Evolutionary conservation across 176 grass and related monocot species (phyloP).

Genomic region (Triticum turgidum): DNA sequence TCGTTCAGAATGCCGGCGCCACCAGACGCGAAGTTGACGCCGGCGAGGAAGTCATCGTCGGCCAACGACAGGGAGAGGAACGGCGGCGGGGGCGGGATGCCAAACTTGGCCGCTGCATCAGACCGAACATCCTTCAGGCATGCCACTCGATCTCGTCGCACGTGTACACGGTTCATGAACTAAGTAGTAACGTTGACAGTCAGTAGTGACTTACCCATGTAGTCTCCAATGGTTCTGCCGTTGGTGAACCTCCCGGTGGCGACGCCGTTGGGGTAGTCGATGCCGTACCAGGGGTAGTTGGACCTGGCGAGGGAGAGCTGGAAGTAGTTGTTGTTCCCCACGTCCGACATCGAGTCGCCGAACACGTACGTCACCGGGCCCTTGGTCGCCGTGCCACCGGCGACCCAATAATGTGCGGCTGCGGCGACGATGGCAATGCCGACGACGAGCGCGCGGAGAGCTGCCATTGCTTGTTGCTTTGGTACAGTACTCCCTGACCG

Average conservation of each 20-base stretch:
- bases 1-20: slow-evolving; percentile 95
- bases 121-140: too few relatives aligned
- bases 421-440: slow-evolving; percentile 15
- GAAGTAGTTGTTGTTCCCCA: slow-evolving; percentile 93
- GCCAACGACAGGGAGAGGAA: slow-evolving; percentile 68
- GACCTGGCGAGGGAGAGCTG: slow-evolving; percentile 73
- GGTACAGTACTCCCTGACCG: not conserved
- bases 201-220: slow-evolving; percentile 49
- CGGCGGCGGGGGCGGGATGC: slow-evolving; percentile 59
- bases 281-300: slow-evolving; percentile 94
- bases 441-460: slow-evolving; percentile 22
- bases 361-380: slow-evolving; percentile 71
- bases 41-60: slow-evolving; percentile 53
- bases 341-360: slow-evolving; percentile 94
- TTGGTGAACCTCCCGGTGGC: slow-evolving; percentile 93
- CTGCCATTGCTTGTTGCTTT: slow-evolving; percentile 43
- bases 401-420: not conserved
- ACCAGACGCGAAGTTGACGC: slow-evolving; percentile 86
- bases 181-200: too few relatives aligned
- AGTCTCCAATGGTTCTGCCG: slow-evolving; percentile 86
- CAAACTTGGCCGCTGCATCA: slow-evolving; percentile 70
- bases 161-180: too few relatives aligned
- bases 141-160: too few relatives aligned
- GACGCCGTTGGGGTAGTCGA: slow-evolving; percentile 62
- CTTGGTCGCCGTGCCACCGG: not conserved